Base-by-base conservation (phyloP, 129 eudicot genomes). In the Dittrichia graveolens region DNA sequence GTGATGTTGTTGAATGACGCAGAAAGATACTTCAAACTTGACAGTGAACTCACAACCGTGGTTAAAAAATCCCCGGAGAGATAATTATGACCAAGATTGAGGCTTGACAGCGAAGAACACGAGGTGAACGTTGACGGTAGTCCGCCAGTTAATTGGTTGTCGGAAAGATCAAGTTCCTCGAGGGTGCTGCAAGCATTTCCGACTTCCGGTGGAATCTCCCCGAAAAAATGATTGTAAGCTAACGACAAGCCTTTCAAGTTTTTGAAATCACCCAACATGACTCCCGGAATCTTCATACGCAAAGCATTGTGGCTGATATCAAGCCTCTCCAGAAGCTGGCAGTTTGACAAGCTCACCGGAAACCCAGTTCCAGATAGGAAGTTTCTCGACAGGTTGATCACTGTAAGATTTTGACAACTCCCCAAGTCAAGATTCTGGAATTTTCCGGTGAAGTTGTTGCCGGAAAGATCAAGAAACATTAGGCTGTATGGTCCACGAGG, bases 111-210 rank as follows among this genome's bases (percentile, higher is more conserved):
- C 2, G 82, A 88, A 45, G 91, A 65, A 65, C 97, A 91, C 16
- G 71, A 49, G n/a, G 75, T n/a, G 67, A 91, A 91, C 19, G 69
- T 67, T 3, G 73, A 61, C 52, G 97, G 97, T 38, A 91, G 87
- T 78, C 70, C 86, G 8, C 71, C 87, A 15, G 73, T 84, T 55
- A 91, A 81, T 56, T 76, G 80, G 82, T 91, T 91, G 9, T 45
- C 49, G 6, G 95, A 88, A 72, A 91, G 79, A 82, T 91, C 97
- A 56, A 91, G 95, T 61, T 81, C 88, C 76, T 88, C 85, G 3
- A 91, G 79, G 6, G 82, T 88, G 43, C 73, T 43, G 67, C 97
- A 91, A 70, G 39, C 73, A 8, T 73, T 75, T 40, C 85, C 92
- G 73, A 85, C 61, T 47, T 88, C 95, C 11, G 58, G 48, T 3